Evolutionary conservation across 2,329 filamentous ascomycete genomes (phyloP).

Genomic region (Grosmannia serpens): DNA sequence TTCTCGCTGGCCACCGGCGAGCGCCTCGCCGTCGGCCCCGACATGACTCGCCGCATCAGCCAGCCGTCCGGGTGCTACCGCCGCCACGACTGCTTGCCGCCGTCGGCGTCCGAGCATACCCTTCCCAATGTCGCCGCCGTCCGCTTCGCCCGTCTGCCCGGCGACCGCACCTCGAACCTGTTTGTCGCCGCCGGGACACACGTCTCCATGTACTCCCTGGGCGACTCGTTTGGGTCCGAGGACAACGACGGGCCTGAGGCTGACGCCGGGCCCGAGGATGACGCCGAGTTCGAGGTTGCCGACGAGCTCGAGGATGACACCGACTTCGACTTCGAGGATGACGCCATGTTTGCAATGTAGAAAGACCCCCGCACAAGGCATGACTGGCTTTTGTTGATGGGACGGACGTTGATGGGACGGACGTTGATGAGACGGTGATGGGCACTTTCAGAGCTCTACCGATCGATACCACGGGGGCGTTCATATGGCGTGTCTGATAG

Average conservation of each 20-base stretch:
- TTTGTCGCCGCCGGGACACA: slow-evolving; percentile 28
- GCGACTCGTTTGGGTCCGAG: slow-evolving; percentile 4
- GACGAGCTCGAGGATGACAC: too few relatives aligned
- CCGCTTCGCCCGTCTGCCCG: slow-evolving; percentile 32
- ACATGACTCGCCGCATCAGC: slow-evolving; percentile 11
- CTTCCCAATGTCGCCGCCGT: slow-evolving; percentile 14
- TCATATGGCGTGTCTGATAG: background rate
- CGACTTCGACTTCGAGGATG: too few relatives aligned
- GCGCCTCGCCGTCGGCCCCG: slow-evolving; percentile 18
- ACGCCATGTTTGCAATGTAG: too few relatives aligned
- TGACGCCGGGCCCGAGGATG: background rate
- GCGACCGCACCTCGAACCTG: slow-evolving; percentile 33
- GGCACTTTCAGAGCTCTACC: too few relatives aligned
- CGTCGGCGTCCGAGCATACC: background rate
- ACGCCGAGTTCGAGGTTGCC: background rate
- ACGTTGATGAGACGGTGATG: too few relatives aligned
- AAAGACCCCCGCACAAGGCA: too few relatives aligned
- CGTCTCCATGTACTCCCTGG: slow-evolving; percentile 35
- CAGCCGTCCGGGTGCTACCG: background rate
- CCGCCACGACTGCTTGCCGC: too few relatives aligned
- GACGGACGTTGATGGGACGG: too few relatives aligned
- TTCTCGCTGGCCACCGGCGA: slow-evolving; percentile 38
- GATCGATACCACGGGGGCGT: too few relatives aligned
- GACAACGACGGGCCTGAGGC: background rate
- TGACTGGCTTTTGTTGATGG: too few relatives aligned